Conservation (phyloP, 352 stramenopile genomes). For the Phytophthora uliginosa region DNA sequence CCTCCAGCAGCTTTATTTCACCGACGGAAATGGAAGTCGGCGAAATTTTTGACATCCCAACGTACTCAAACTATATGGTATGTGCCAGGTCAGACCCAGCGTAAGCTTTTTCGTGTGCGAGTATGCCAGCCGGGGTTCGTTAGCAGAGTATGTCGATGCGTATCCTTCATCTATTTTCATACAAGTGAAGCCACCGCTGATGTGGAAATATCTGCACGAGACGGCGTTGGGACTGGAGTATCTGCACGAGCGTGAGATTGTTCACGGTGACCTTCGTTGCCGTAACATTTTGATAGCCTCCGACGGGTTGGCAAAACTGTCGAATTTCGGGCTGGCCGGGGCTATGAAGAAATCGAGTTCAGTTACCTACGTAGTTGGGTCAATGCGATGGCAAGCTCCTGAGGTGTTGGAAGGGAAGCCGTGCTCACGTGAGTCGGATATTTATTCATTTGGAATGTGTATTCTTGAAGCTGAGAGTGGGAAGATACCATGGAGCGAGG, state of each 20-base stretch:
- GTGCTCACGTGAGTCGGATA: background rate
- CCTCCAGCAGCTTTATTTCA: too few species aligned
- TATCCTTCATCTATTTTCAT: too few species aligned
- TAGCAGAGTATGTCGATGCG: too few species aligned
- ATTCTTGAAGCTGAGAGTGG: background rate
- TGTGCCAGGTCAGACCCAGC: too few species aligned
- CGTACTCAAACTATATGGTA: too few species aligned
- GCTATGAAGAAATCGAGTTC: background rate
- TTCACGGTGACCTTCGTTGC: background rate
- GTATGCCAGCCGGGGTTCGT: too few species aligned
- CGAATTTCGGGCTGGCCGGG: background rate
- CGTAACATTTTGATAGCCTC: slow-evolving; percentile 18
- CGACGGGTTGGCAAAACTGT: slow-evolving; percentile 8
- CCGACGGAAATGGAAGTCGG: too few species aligned
- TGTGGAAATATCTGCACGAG: background rate
- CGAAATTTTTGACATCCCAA: too few species aligned
- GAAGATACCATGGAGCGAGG: background rate
- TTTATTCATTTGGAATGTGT: background rate
- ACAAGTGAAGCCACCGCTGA: background rate
- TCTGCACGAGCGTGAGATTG: slow-evolving; percentile 7
- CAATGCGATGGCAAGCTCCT: background rate
- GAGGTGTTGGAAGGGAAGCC: background rate
- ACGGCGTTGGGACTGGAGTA: background rate
- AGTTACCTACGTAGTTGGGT: background rate
- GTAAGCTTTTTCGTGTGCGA: too few species aligned